These are phyloP conservation scores for Ananas comosus DNA, from an alignment of 176 grass and related monocot species.

Conservation along the genomic window DNA sequence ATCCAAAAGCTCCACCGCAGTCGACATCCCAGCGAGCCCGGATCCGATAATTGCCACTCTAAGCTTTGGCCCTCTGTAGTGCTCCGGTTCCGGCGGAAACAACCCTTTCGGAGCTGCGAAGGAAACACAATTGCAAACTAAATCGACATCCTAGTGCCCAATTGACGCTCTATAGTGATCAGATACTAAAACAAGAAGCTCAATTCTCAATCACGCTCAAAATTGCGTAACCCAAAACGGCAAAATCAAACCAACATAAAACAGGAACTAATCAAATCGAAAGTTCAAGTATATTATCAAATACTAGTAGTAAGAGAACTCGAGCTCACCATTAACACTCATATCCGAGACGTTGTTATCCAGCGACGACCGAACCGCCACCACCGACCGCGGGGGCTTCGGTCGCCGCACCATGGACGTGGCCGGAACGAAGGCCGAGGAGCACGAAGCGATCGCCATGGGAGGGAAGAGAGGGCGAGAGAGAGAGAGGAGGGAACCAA, in stretches of 20 bases:
- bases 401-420: slow-evolving; percentile 11
- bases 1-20: slow-evolving; percentile 90
- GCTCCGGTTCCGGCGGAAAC: slow-evolving; percentile 75
- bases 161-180: too few species aligned
- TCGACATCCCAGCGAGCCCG: slow-evolving; percentile 91
- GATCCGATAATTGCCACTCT: slow-evolving; percentile 88
- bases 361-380: slow-evolving; percentile 50
- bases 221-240: too few species aligned
- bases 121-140: background rate
- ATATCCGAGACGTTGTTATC: slow-evolving; percentile 89
- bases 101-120: slow-evolving; percentile 73
- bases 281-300: background rate
- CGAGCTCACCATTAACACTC: slow-evolving; percentile 55
- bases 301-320: background rate
- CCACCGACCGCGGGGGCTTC: background rate
- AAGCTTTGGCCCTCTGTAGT: slow-evolving; percentile 78
- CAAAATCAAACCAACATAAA: too few species aligned
- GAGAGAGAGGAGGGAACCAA: background rate
- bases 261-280: background rate
- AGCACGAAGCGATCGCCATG: slow-evolving; percentile 62
- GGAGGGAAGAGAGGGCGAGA: slow-evolving; percentile 1
- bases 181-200: background rate
- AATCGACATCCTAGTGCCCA: background rate
- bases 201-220: background rate
- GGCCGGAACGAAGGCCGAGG: slow-evolving; percentile 23